phyloP scores from a whole-genome alignment of 2,329 filamentous ascomycete species.

The Xylariaceae sp. region DNA sequence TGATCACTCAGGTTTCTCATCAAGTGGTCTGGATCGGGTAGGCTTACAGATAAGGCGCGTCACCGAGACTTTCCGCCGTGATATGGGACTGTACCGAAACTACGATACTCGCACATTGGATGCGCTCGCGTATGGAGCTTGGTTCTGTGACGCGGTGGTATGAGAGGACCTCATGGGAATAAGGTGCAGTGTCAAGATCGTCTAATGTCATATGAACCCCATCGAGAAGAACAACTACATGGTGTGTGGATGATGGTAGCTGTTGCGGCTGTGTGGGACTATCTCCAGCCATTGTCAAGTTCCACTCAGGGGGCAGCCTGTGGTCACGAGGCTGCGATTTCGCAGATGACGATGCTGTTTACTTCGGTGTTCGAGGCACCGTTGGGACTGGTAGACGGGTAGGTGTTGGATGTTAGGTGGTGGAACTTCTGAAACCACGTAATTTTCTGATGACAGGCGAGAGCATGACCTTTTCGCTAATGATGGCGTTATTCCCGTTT shows the following conservation, averaged over 20 bases:
- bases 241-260: slow-evolving; percentile 12
- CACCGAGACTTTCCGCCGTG: slow-evolving; percentile 14
- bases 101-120: slow-evolving; percentile 19
- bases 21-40: too few relatives aligned
- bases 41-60: slow-evolving; percentile 18
- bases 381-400: too few relatives aligned
- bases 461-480: too few relatives aligned
- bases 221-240: slow-evolving; percentile 17
- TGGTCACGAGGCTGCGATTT: too few relatives aligned
- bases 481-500: too few relatives aligned
- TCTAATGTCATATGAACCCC: slow-evolving; percentile 12
- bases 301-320: neutral
- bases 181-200: slow-evolving; percentile 11
- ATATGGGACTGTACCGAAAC: slow-evolving; percentile 12
- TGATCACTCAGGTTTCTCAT: neutral
- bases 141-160: slow-evolving; percentile 10
- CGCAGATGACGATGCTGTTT: too few relatives aligned
- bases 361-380: too few relatives aligned
- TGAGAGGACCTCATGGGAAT: slow-evolving; percentile 14
- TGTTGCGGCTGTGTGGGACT: slow-evolving; percentile 5
- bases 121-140: slow-evolving; percentile 11
- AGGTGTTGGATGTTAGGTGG: too few relatives aligned
- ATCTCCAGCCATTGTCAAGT: neutral
- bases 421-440: too few relatives aligned
- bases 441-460: too few relatives aligned